These are phyloP conservation scores for Suillus spraguei DNA, from an alignment of 768 basidiomycete species.

Conservation along the genomic window DNA sequence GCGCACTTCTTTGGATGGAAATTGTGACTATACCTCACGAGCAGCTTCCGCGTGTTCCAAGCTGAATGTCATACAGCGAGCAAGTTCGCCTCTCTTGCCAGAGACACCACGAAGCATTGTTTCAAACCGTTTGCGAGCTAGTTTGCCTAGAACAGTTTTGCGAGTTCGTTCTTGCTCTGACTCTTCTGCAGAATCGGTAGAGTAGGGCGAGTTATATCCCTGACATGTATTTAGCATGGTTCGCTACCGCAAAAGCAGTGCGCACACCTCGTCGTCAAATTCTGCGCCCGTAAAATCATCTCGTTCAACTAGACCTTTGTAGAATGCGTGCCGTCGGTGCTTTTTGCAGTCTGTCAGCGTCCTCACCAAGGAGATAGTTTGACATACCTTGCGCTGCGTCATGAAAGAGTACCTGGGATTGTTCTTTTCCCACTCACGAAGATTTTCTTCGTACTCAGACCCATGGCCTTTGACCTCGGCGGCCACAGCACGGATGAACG, in stretches of 20 bases:
- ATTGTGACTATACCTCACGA: constrained; percentile 63
- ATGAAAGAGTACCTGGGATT: constrained; percentile 88
- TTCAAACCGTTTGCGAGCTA: constrained; percentile 86
- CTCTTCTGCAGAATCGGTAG: constrained; percentile 93
- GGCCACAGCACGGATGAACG: constrained; percentile 87
- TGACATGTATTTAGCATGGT: constrained; percentile 28
- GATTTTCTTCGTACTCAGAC: constrained; percentile 67
- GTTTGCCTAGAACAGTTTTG: constrained; percentile 77
- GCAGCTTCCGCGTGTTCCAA: constrained; percentile 96
- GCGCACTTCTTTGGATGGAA: neutral
- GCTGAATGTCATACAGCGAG: constrained; percentile 96
- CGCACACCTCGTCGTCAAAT: constrained; percentile 77
- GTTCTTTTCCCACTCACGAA: constrained; percentile 74
- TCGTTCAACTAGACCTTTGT: constrained; percentile 67
- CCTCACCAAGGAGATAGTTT: constrained; percentile 5
- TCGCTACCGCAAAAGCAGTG: neutral
- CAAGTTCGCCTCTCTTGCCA: constrained; percentile 88
- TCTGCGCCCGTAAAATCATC: constrained; percentile 58
- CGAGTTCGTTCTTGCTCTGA: constrained; percentile 83
- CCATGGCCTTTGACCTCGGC: constrained; percentile 84
- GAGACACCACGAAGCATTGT: constrained; percentile 86
- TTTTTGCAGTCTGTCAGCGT: constrained; percentile 28
- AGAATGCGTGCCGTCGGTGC: constrained; percentile 75
- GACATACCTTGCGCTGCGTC: constrained; percentile 50
- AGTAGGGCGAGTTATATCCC: constrained; percentile 89